Conservation (phyloP, 345 rosid genomes). For the Jatropha curcas region DNA sequence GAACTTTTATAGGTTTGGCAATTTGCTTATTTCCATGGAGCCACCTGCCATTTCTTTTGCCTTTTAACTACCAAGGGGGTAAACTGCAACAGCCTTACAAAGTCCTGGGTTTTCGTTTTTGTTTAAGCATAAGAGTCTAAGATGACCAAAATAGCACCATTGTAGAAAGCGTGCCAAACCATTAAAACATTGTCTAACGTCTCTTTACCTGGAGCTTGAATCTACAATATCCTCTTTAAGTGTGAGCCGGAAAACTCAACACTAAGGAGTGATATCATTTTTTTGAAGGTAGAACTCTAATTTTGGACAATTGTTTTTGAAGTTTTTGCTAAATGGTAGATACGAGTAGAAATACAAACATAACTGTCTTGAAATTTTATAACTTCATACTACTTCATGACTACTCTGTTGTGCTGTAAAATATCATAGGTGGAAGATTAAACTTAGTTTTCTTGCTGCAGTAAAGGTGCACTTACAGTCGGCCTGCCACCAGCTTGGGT, state of each 20-base stretch:
- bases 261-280: background rate
- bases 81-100: no score
- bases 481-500: conserved; percentile 98
- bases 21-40: background rate
- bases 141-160: background rate
- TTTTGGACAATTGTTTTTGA: background rate
- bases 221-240: background rate
- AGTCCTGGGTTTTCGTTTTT: no score
- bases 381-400: background rate
- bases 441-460: conserved; percentile 39
- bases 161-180: background rate
- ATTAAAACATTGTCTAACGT: background rate
- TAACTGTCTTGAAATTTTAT: conserved; percentile 3
- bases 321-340: background rate
- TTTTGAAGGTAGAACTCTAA: background rate
- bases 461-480: conserved; percentile 71
- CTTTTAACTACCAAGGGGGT: background rate
- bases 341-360: background rate
- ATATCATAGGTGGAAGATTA: conserved; percentile 9
- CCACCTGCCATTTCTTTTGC: background rate
- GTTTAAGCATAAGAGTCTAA: background rate
- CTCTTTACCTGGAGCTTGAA: no score
- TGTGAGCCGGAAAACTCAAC: background rate
- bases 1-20: background rate
- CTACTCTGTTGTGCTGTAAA: conserved; percentile 4